These are phyloP conservation scores for Ophiostoma sp. DNA, from an alignment of 2,329 filamentous ascomycete genomes.

Conservation along the genomic window DNA sequence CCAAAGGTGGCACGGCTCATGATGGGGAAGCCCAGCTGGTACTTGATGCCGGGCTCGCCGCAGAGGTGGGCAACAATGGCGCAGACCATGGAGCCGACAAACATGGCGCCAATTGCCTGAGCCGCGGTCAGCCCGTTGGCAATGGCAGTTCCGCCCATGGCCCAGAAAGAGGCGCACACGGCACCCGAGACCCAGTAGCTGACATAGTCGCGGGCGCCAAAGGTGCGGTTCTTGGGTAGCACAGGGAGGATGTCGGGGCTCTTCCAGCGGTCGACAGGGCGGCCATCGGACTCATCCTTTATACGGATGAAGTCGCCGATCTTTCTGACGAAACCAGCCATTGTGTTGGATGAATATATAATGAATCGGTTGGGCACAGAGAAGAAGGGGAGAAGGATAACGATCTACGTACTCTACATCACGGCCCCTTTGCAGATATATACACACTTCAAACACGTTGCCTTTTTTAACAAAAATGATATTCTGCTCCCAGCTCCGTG, in stretches of 20 bases:
- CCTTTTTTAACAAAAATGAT: too few species aligned
- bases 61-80: slow-evolving; percentile 3
- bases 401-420: too few species aligned
- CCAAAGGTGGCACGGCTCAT: slow-evolving; percentile 32
- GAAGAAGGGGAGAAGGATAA: neutral
- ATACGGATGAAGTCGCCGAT: neutral
- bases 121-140: neutral
- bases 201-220: neutral
- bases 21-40: slow-evolving; percentile 31
- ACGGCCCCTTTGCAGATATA: too few species aligned
- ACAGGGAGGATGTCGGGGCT: neutral
- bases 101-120: neutral
- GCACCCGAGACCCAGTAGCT: neutral
- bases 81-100: slow-evolving; percentile 3
- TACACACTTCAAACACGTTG: neutral
- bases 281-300: neutral
- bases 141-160: neutral
- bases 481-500: neutral
- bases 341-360: neutral
- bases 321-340: neutral
- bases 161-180: neutral
- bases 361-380: neutral
- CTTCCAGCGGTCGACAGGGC: neutral
- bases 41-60: slow-evolving; percentile 19
- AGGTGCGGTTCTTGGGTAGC: neutral